A percentile compares a stretch with the other conserved stretches of the same genome.
Evolutionary conservation across 495 filamentous ascomycete genomes (phyloP).

Genomic region (Cercophora newfieldiana): DNA sequence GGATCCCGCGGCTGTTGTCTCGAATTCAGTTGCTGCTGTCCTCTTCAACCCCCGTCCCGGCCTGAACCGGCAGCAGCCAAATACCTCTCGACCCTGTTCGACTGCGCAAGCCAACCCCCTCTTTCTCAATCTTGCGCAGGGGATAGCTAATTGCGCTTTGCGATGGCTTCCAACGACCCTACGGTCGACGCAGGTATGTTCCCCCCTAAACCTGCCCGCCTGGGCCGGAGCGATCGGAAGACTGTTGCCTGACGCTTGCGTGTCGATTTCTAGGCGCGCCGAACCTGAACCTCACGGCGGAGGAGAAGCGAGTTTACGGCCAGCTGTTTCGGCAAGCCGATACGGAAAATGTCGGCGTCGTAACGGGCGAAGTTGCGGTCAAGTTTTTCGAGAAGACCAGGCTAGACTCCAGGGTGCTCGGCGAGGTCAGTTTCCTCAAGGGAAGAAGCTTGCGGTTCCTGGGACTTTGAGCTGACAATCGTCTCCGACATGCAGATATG

Average conservation of each 20-base stretch:
- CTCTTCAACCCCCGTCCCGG: not conserved
- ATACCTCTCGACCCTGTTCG: slow-evolving; percentile 6
- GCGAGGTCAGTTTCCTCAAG: slow-evolving; percentile 63
- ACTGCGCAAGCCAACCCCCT: slow-evolving; percentile 3
- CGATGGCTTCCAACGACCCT: slow-evolving; percentile 34
- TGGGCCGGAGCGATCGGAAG: not conserved
- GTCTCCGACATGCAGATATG: slow-evolving; percentile 68
- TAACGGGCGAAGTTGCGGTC: slow-evolving; percentile 93
- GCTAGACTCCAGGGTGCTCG: slow-evolving; percentile 77
- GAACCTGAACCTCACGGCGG: slow-evolving; percentile 81
- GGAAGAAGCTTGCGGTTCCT: not conserved
- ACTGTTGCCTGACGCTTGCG: not conserved
- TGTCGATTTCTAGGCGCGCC: slow-evolving; percentile 50
- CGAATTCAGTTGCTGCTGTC: not conserved
- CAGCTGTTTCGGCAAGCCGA: slow-evolving; percentile 90
- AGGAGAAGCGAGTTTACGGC: slow-evolving; percentile 91
- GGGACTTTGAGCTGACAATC: slow-evolving; percentile 6
- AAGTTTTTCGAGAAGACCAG: slow-evolving; percentile 98
- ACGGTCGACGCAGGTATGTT: slow-evolving; percentile 22
- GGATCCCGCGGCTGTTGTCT: not conserved
- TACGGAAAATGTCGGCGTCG: slow-evolving; percentile 83
- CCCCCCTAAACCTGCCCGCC: not conserved
- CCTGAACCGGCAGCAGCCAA: slow-evolving; percentile 14
- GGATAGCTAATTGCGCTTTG: slow-evolving; percentile 19
- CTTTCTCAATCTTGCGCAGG: slow-evolving; percentile 4